Percentiles rank a stretch among this genome's conserved stretches.
Conservation (phyloP, 2,329 filamentous ascomycete genomes). For the Colletotrichum kahawae region DNA sequence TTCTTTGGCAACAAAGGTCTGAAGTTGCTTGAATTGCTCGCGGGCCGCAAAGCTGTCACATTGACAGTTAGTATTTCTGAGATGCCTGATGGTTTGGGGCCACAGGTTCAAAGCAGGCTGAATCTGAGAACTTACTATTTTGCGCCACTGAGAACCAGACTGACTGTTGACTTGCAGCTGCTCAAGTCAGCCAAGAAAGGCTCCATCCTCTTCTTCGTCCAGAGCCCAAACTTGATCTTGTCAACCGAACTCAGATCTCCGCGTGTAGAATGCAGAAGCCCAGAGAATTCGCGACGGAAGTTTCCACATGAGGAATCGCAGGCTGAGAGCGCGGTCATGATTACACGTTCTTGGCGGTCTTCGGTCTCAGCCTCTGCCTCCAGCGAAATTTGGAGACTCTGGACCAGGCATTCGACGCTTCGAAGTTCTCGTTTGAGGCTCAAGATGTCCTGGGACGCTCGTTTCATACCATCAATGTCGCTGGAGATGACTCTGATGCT, state of each 20-base stretch:
- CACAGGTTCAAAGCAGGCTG: background rate
- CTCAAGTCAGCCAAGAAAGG: background rate
- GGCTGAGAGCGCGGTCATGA: background rate
- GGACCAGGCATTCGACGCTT: background rate
- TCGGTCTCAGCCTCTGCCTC: background rate
- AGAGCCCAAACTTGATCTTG: background rate
- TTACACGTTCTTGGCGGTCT: background rate
- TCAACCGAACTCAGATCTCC: background rate
- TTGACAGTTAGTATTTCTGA: background rate
- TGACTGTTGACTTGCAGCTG: background rate
- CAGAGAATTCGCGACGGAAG: background rate
- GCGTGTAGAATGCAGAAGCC: background rate
- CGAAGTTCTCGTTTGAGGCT: background rate
- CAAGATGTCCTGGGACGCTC: background rate
- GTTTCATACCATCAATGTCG: background rate
- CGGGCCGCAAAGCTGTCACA: background rate
- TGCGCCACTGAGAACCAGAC: background rate
- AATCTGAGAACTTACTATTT: background rate
- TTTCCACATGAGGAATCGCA: background rate
- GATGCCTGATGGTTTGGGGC: background rate
- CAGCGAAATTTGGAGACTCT: background rate
- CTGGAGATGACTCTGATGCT: background rate
- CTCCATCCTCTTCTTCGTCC: background rate
- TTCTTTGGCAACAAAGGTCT: background rate
- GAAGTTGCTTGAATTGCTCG: background rate